Evolutionary conservation across 1,139 yeast species (phyloP).

Genomic region (Yamadazyma mexicana): DNA sequence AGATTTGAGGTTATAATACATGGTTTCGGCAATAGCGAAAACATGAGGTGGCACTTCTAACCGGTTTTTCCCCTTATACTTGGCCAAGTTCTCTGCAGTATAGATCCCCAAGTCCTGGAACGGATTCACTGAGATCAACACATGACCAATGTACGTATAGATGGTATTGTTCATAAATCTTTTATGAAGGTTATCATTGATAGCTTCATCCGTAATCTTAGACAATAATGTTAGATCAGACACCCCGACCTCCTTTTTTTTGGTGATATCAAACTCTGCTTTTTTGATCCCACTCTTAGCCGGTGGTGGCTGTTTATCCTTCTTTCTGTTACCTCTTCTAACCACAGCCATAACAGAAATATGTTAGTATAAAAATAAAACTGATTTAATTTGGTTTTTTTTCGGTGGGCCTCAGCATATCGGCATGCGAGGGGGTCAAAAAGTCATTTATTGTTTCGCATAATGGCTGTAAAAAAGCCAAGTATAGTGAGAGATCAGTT

Average conservation of each 20-base stretch:
- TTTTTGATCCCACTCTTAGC: conserved; percentile 69
- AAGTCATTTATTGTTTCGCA: conserved; percentile 1
- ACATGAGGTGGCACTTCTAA: conserved; percentile 99
- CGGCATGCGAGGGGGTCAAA: background rate
- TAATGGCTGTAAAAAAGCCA: background rate
- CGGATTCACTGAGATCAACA: conserved; percentile 93
- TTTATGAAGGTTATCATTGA: conserved; percentile 87
- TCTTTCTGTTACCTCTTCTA: conserved; percentile 72
- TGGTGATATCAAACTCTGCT: conserved; percentile 85
- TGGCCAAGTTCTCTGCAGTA: conserved; percentile 69
- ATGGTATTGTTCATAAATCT: conserved; percentile 88
- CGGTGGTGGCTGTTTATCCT: conserved; percentile 54
- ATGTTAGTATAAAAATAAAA: too few species aligned
- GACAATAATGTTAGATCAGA: conserved; percentile 89
- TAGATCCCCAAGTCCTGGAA: conserved; percentile 95
- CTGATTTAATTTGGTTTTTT: background rate
- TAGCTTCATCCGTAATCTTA: conserved; percentile 87
- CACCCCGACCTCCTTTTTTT: conserved; percentile 96
- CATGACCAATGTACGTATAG: conserved; percentile 87
- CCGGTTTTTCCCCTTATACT: conserved; percentile 89
- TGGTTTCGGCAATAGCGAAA: conserved; percentile 94
- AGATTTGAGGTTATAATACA: conserved; percentile 94
- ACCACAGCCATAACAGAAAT: conserved; percentile 61
- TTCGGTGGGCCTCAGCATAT: background rate
- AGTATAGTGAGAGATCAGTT: too few species aligned